These are phyloP conservation scores for Colletotrichum somersetense DNA, from an alignment of 2,329 filamentous ascomycete species.

Conservation along the genomic window DNA sequence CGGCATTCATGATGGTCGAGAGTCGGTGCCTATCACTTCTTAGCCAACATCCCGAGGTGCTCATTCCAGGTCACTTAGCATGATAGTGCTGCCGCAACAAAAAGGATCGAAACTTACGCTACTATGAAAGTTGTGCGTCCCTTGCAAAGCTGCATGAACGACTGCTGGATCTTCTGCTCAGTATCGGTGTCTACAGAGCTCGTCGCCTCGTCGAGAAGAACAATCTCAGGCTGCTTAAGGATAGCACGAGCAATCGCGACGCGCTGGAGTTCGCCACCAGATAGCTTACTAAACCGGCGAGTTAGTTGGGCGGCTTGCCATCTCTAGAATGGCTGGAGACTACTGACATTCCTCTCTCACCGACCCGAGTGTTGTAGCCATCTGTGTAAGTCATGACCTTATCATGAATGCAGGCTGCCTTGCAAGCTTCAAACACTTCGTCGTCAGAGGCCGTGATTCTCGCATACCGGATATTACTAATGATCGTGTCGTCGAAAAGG, in stretches of 20 bases:
- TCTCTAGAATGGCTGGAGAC: not conserved
- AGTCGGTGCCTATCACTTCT: conserved; percentile 67
- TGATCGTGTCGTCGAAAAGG: conserved; percentile 69
- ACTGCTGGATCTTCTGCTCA: conserved; percentile 75
- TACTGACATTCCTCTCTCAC: conserved; percentile 62
- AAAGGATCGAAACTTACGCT: conserved; percentile 59
- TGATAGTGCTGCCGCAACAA: too few species aligned
- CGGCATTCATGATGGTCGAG: conserved; percentile 78
- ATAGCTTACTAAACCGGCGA: conserved; percentile 64
- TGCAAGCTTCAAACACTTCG: conserved; percentile 67
- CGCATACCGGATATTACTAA: conserved; percentile 71
- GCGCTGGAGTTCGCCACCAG: conserved; percentile 75
- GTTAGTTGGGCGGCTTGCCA: conserved; percentile 42
- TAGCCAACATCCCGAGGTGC: not conserved
- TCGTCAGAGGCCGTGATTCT: conserved; percentile 66
- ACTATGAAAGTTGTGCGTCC: conserved; percentile 76
- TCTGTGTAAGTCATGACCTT: conserved; percentile 68
- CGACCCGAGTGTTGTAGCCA: conserved; percentile 64
- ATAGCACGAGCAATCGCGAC: conserved; percentile 79
- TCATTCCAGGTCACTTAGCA: not conserved
- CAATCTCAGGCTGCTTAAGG: conserved; percentile 79
- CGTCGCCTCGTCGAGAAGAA: conserved; percentile 84
- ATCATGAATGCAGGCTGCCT: conserved; percentile 69
- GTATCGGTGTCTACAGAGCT: conserved; percentile 81
- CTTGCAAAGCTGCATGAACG: conserved; percentile 68